A percentile compares a stretch with the other conserved stretches of the same genome.
Evolutionary conservation across 2,329 filamentous ascomycete genomes (phyloP).

Genomic region (Fusarium hainanense): DNA sequence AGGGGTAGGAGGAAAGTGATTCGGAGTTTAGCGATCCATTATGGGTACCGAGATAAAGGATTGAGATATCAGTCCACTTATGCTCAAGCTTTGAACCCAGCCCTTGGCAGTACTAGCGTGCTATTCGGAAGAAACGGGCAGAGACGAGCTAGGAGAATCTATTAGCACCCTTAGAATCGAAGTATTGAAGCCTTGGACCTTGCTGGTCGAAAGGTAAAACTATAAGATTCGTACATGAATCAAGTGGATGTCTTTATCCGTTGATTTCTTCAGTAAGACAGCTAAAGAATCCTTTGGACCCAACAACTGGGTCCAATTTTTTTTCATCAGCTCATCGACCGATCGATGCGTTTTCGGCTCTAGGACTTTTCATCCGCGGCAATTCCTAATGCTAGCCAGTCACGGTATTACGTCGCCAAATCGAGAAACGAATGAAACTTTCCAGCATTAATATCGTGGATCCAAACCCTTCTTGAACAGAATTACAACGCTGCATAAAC

Average conservation of each 20-base stretch:
- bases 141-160: background rate
- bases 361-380: background rate
- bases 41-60: background rate
- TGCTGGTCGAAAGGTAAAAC: background rate
- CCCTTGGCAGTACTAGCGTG: background rate
- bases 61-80: background rate
- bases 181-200: background rate
- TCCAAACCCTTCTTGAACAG: background rate
- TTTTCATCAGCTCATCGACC: background rate
- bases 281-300: background rate
- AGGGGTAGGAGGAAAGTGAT: background rate
- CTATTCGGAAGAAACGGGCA: background rate
- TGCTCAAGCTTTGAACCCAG: background rate
- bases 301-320: background rate
- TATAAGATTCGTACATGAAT: background rate
- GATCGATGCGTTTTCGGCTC: background rate
- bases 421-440: background rate
- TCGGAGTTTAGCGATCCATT: background rate
- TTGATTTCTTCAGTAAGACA: background rate
- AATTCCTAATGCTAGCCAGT: background rate
- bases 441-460: background rate
- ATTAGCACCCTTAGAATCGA: background rate
- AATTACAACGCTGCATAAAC: background rate
- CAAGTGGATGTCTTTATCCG: background rate
- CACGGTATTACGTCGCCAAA: background rate